Evolutionary conservation across 2,329 filamentous ascomycete genomes (phyloP).

Genomic region (Exophiala alcalophila): DNA sequence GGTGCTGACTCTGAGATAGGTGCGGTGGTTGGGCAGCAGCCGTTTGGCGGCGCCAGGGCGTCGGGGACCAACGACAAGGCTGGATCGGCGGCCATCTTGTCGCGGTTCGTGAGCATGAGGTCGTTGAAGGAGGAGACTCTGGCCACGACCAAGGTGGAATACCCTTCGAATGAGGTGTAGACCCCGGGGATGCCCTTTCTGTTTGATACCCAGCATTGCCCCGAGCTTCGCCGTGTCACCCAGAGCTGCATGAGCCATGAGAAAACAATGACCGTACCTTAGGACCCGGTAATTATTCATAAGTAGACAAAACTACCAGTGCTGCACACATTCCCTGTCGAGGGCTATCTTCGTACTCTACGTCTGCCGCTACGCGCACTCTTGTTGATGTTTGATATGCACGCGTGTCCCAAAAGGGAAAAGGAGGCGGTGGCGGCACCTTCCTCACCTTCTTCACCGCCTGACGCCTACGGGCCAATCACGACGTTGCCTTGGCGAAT

Average conservation of each 20-base stretch:
- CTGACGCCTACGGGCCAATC: constrained; percentile 11
- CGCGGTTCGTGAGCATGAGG: constrained; percentile 55
- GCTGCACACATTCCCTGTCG: background rate
- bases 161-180: constrained; percentile 52
- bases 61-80: constrained; percentile 59
- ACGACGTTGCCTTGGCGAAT: constrained; percentile 5
- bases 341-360: too few species aligned
- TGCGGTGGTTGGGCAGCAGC: constrained; percentile 50
- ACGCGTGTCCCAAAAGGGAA: constrained; percentile 5
- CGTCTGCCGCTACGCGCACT: too few species aligned
- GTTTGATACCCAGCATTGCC: constrained; percentile 9
- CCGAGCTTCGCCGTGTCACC: too few species aligned
- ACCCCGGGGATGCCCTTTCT: background rate
- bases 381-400: background rate
- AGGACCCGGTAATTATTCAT: background rate
- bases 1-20: constrained; percentile 22
- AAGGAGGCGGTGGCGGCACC: constrained; percentile 3
- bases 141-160: constrained; percentile 46
- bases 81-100: constrained; percentile 51
- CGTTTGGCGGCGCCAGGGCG: constrained; percentile 54
- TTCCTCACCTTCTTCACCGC: constrained; percentile 24
- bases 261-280: constrained; percentile 2
- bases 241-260: constrained; percentile 5
- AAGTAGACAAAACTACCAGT: background rate
- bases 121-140: constrained; percentile 57